A percentile compares a stretch with the other conserved stretches of the same genome.
Evolutionary conservation across 2,329 filamentous ascomycete species (phyloP).

Genomic region (Nemania diffusa): DNA sequence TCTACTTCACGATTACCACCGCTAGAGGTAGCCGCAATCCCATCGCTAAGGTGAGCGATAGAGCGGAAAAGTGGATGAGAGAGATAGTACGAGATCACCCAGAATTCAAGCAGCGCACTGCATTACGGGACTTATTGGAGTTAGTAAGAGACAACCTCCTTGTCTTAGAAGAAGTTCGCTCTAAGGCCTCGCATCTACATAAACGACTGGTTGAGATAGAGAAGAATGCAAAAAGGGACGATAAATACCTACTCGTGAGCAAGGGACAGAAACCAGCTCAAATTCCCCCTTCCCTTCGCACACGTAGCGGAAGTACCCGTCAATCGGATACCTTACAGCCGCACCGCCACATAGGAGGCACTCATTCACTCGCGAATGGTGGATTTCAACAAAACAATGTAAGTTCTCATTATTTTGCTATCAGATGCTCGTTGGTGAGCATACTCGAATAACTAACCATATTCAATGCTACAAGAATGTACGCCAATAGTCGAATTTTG

Average conservation of each 20-base stretch:
- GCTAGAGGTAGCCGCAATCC: not conserved
- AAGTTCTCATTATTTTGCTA: not conserved
- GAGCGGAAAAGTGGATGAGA: conserved; percentile 21
- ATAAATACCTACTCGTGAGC: conserved; percentile 16
- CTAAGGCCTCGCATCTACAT: not conserved
- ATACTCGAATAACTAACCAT: not conserved
- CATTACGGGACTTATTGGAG: conserved; percentile 19
- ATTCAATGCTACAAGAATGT: conserved; percentile 13
- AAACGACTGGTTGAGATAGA: conserved; percentile 7
- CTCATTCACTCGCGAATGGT: not conserved
- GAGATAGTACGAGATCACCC: conserved; percentile 30
- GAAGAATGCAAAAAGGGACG: not conserved
- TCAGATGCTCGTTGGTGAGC: not conserved
- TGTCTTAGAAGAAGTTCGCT: conserved; percentile 18
- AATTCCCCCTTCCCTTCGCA: not conserved
- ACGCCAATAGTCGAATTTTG: not conserved
- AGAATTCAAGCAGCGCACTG: conserved; percentile 13
- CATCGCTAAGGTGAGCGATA: conserved; percentile 20
- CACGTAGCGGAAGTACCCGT: not conserved
- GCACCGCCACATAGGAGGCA: not conserved
- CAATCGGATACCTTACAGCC: not conserved
- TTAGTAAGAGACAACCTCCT: conserved; percentile 26
- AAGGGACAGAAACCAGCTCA: not conserved
- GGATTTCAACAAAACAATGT: conserved; percentile 6
- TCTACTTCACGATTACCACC: conserved; percentile 18